Evolutionary conservation across 2,329 filamentous ascomycete species (phyloP).

Genomic region (Blastomyces parvus): DNA sequence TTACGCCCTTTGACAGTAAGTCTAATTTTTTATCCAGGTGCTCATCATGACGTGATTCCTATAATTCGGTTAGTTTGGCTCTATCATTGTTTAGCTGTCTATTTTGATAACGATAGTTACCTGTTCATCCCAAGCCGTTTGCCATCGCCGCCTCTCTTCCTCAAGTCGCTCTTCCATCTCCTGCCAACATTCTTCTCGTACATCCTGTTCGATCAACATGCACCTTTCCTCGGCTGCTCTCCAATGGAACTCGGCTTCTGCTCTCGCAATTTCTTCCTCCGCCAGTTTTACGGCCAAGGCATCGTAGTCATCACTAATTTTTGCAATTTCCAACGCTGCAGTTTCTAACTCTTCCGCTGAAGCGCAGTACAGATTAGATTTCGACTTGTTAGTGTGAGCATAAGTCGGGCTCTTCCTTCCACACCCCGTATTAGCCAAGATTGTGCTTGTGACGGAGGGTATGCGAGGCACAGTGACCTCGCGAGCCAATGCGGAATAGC

Average conservation of each 20-base stretch:
- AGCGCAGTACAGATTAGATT: conserved; percentile 34
- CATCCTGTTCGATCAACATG: conserved; percentile 68
- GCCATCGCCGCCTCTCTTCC: conserved; percentile 71
- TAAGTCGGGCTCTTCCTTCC: conserved; percentile 15
- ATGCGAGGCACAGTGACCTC: conserved; percentile 88
- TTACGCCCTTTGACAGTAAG: conserved; percentile 51
- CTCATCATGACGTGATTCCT: conserved; percentile 63
- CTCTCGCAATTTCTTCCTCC: conserved; percentile 59
- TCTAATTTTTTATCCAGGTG: conserved; percentile 85
- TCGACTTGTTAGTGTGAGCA: conserved; percentile 24
- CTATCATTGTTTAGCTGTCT: conserved; percentile 9
- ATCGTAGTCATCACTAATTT: conserved; percentile 70
- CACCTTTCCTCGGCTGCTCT: conserved; percentile 53
- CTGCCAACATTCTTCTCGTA: conserved; percentile 77
- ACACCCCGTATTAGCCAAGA: conserved; percentile 37
- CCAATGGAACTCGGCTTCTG: conserved; percentile 64
- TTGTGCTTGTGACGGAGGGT: conserved; percentile 68
- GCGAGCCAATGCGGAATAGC: conserved; percentile 84
- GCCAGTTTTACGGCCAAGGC: conserved; percentile 59
- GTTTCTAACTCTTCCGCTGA: conserved; percentile 64
- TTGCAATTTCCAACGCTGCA: conserved; percentile 68
- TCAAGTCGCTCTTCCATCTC: conserved; percentile 76
- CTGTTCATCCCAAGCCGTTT: conserved; percentile 66
- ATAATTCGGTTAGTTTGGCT: neutral
- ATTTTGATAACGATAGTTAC: conserved; percentile 27